These are phyloP conservation scores for Seiridium cupressi DNA, from an alignment of 2,329 filamentous ascomycete genomes.

Conservation along the genomic window DNA sequence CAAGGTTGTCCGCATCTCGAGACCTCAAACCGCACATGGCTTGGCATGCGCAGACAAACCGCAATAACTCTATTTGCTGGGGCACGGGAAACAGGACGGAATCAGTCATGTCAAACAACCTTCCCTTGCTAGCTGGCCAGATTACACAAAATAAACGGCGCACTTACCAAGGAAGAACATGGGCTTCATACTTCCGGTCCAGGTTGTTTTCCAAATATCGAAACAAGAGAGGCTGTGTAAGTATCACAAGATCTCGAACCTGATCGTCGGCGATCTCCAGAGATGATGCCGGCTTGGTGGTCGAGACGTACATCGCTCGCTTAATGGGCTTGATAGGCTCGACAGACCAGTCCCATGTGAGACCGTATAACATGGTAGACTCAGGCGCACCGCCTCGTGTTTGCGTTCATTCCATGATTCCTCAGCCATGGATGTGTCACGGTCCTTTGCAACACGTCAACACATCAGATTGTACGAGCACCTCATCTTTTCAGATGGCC, in stretches of 20 bases:
- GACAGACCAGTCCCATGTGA: no score
- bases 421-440: no score
- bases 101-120: not conserved
- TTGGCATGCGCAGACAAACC: not conserved
- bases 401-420: no score
- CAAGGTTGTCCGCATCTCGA: not conserved
- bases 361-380: no score
- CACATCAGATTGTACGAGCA: no score
- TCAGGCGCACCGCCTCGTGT: no score
- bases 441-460: no score
- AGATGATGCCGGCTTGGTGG: not conserved
- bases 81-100: not conserved
- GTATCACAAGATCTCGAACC: not conserved
- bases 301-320: no score
- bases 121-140: not conserved
- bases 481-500: no score
- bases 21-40: not conserved
- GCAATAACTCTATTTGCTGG: slow-evolving; percentile 1
- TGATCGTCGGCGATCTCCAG: not conserved
- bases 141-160: not conserved
- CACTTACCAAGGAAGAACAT: not conserved
- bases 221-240: slow-evolving; percentile 4
- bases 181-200: not conserved
- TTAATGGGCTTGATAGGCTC: no score
- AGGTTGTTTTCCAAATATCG: not conserved